A percentile compares a stretch with the other conserved stretches of the same genome.
Conservation (phyloP, 768 basidiomycete species). For the Boletus speciosus region DNA sequence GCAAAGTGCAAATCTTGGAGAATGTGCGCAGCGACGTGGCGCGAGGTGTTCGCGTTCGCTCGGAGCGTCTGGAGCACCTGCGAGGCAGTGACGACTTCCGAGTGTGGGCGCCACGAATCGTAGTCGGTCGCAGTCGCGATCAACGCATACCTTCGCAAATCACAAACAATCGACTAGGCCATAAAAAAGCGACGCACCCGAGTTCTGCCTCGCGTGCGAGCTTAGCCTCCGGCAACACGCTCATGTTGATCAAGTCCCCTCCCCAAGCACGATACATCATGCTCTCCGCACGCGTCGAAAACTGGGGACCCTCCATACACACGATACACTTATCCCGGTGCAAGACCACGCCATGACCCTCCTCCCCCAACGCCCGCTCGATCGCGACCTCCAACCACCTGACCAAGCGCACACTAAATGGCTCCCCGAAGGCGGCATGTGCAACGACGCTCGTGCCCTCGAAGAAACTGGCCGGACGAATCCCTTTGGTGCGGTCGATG, state of each 20-base stretch:
- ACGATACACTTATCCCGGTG: conserved; percentile 85
- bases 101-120: conserved; percentile 86
- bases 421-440: conserved; percentile 93
- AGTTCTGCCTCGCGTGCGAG: conserved; percentile 93
- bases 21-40: conserved; percentile 66
- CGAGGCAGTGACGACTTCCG: conserved; percentile 81
- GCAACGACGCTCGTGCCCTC: conserved; percentile 78
- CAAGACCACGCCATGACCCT: conserved; percentile 60
- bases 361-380: conserved; percentile 53
- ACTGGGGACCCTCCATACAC: conserved; percentile 97
- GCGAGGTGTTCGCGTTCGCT: conserved; percentile 82
- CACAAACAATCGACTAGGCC: background rate
- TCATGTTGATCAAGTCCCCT: conserved; percentile 96
- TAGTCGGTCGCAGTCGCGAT: conserved; percentile 93
- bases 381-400: conserved; percentile 66
- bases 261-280: conserved; percentile 92
- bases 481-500: conserved; percentile 94
- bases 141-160: conserved; percentile 70
- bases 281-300: conserved; percentile 97
- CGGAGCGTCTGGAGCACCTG: conserved; percentile 89
- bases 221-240: conserved; percentile 94
- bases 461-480: conserved; percentile 88
- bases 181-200: conserved; percentile 44
- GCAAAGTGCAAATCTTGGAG: conserved; percentile 66
- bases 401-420: conserved; percentile 67